Conservation (phyloP, 1,139 yeast genomes). For the Yamadazyma taylorii region DNA sequence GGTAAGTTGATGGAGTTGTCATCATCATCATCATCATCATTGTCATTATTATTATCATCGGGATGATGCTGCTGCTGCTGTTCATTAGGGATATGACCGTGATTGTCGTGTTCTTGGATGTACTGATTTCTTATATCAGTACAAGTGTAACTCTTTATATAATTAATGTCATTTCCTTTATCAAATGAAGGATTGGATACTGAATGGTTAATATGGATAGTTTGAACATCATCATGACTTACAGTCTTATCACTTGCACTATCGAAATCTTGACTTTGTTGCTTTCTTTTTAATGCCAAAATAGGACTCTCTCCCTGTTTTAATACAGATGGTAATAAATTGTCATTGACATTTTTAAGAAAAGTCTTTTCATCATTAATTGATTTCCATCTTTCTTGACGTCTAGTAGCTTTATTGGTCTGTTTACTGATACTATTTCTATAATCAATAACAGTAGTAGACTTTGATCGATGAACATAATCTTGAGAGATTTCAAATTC, state of each 20-base stretch:
- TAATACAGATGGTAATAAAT: slow-evolving; percentile 37
- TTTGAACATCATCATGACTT: not conserved
- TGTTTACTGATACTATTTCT: slow-evolving; percentile 1
- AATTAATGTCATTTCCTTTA: slow-evolving; percentile 2
- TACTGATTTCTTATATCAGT: too few species aligned
- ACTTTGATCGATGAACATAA: slow-evolving; percentile 25
- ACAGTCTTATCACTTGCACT: not conserved
- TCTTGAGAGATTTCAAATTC: slow-evolving; percentile 4
- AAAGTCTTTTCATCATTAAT: slow-evolving; percentile 34
- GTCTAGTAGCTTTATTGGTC: slow-evolving; percentile 14
- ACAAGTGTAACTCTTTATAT: not conserved
- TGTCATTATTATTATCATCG: not conserved
- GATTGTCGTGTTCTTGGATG: too few species aligned
- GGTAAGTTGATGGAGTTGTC: slow-evolving; percentile 19
- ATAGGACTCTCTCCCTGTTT: slow-evolving; percentile 36
- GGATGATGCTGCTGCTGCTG: too few species aligned
- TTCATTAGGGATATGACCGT: too few species aligned
- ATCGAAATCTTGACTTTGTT: slow-evolving; percentile 11
- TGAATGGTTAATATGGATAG: too few species aligned
- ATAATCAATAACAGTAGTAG: slow-evolving; percentile 17
- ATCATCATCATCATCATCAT: slow-evolving; percentile 2
- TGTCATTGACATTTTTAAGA: slow-evolving; percentile 32
- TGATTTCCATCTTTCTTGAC: slow-evolving; percentile 29
- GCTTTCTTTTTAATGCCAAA: slow-evolving; percentile 27
- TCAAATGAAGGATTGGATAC: too few species aligned